A percentile compares a stretch with the other conserved stretches of the same genome.
phyloP scores from a whole-genome alignment of 164 flowering plant species.

The Vitis cinerea region DNA sequence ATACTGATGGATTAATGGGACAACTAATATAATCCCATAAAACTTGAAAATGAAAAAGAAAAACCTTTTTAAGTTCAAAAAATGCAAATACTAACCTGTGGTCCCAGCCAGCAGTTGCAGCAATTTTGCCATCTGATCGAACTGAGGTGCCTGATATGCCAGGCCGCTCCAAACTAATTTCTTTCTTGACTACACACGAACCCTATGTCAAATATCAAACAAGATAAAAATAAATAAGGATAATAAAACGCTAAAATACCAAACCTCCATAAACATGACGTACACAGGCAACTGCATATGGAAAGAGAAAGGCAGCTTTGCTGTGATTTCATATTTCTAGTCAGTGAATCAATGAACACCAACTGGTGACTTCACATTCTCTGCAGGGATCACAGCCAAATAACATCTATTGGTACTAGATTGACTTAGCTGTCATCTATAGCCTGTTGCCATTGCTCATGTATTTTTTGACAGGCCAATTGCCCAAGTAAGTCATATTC shows the following conservation, averaged over 20 bases:
- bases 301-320: too few species aligned
- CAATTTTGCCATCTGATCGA: constrained; percentile 74
- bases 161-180: constrained; percentile 66
- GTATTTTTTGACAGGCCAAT: too few species aligned
- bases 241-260: background rate
- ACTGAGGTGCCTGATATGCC: constrained; percentile 71
- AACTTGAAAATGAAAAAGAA: background rate
- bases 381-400: background rate
- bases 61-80: background rate
- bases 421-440: background rate
- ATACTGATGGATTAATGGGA: too few species aligned
- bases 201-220: constrained; percentile 33
- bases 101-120: constrained; percentile 97
- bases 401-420: background rate
- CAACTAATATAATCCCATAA: background rate
- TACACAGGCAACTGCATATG: background rate
- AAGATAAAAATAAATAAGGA: background rate
- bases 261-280: background rate
- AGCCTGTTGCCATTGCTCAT: too few species aligned
- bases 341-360: background rate
- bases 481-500: too few species aligned
- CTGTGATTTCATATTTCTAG: too few species aligned
- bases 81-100: constrained; percentile 52
- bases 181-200: constrained; percentile 69
- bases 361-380: background rate